Evolutionary conservation across 2,329 filamentous ascomycete genomes (phyloP).

Genomic region (Penicillium brasilianum): DNA sequence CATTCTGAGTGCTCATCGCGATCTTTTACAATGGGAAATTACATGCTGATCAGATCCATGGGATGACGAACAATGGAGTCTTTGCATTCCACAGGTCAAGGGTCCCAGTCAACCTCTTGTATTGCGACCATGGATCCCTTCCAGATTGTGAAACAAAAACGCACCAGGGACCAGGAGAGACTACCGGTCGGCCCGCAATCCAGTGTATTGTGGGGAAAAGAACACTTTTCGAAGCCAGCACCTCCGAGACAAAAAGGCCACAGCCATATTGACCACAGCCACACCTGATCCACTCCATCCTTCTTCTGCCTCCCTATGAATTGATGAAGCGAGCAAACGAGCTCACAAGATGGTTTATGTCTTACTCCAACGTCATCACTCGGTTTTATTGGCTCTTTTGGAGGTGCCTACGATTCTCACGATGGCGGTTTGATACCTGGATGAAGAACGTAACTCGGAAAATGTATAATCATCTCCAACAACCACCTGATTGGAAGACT

Average conservation of each 20-base stretch:
- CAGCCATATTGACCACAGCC: constrained; percentile 18
- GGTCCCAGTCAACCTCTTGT: too few relatives aligned
- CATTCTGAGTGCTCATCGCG: neutral
- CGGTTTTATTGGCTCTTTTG: neutral
- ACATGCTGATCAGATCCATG: neutral
- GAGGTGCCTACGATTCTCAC: too few relatives aligned
- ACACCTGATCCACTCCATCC: constrained; percentile 17
- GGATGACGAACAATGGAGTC: constrained; percentile 2
- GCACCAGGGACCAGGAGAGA: neutral
- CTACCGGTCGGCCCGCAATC: neutral
- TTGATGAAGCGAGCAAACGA: neutral
- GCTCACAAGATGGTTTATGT: too few relatives aligned
- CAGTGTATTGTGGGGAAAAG: constrained; percentile 18
- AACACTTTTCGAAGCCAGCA: constrained; percentile 5
- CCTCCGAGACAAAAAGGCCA: neutral
- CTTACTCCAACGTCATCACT: neutral
- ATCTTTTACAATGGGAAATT: neutral
- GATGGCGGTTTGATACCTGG: too few relatives aligned
- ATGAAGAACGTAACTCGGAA: too few relatives aligned
- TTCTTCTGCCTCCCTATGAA: neutral
- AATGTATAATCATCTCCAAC: too few relatives aligned
- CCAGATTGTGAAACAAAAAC: neutral
- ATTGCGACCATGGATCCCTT: neutral
- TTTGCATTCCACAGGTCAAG: neutral
- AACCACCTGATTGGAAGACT: too few relatives aligned